phyloP scores from a whole-genome alignment of 176 grass and related monocot genomes.

The Oryza rufipogon region DNA sequence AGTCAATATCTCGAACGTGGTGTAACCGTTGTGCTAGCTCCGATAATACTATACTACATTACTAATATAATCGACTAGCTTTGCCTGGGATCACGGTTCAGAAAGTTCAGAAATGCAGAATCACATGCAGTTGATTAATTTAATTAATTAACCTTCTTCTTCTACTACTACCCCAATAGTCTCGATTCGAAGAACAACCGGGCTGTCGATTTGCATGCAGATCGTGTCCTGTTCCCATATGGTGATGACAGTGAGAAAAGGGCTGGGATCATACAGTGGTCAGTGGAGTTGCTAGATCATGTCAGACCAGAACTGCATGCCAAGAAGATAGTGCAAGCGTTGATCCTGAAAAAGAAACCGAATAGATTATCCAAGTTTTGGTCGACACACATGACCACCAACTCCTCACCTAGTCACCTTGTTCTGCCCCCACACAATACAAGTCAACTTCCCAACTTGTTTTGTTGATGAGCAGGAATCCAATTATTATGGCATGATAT shows the following conservation, averaged over 20 bases:
- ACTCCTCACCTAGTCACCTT: not conserved
- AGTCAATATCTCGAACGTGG: conserved; percentile 8
- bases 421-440: not conserved
- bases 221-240: not conserved
- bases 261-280: not conserved
- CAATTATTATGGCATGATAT: not conserved
- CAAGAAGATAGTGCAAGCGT: not conserved
- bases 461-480: conserved; percentile 14
- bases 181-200: not conserved
- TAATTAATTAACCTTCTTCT: not conserved
- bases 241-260: not conserved
- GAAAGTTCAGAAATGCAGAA: not conserved
- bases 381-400: conserved; percentile 4
- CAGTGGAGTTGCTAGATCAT: not conserved
- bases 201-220: no score
- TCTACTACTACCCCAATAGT: not conserved
- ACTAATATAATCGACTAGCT: not conserved
- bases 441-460: conserved; percentile 37
- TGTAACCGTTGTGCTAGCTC: not conserved
- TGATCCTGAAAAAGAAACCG: not conserved
- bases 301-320: not conserved
- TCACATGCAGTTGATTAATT: not conserved
- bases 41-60: not conserved
- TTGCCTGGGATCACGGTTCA: conserved; percentile 28
- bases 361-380: not conserved